phyloP scores from a whole-genome alignment of 2,329 filamentous ascomycete genomes.

The Colletotrichum brevisporum region DNA sequence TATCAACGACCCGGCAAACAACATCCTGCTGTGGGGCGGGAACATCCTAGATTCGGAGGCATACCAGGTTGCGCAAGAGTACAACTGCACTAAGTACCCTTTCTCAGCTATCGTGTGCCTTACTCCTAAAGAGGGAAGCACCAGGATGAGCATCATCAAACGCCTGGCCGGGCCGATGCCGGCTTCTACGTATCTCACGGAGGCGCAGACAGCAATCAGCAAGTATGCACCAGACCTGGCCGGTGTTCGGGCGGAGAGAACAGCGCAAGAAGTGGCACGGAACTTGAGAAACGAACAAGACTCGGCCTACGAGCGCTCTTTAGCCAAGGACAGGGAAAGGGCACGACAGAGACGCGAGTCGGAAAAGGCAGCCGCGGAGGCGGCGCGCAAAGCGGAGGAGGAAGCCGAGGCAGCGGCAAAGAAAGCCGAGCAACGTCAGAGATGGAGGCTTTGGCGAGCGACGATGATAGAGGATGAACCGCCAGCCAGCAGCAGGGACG shows the following conservation, averaged over 20 bases:
- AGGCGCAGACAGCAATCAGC: conserved; percentile 80
- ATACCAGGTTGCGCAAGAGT: conserved; percentile 90
- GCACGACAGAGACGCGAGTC: conserved; percentile 83
- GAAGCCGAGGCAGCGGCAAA: conserved; percentile 73
- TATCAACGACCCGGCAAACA: conserved; percentile 80
- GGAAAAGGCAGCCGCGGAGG: conserved; percentile 78
- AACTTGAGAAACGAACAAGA: conserved; percentile 90
- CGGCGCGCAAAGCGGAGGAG: conserved; percentile 72
- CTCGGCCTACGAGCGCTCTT: conserved; percentile 90
- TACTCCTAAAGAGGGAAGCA: conserved; percentile 85
- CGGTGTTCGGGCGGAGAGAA: conserved; percentile 80
- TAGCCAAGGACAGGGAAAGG: conserved; percentile 90
- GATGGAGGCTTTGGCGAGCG: conserved; percentile 88
- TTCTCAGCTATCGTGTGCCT: conserved; percentile 90
- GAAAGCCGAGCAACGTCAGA: conserved; percentile 61
- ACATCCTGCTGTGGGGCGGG: conserved; percentile 92
- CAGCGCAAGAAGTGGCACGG: conserved; percentile 85
- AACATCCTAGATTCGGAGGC: conserved; percentile 94
- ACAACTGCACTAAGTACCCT: conserved; percentile 93
- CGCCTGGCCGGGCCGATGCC: conserved; percentile 81
- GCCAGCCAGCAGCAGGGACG: conserved; percentile 70
- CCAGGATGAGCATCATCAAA: conserved; percentile 91
- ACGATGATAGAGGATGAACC: conserved; percentile 79
- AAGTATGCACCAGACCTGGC: conserved; percentile 84
- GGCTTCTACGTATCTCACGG: conserved; percentile 79